phyloP scores from a whole-genome alignment of 148 eudicot species.

The Pharnaceum exiguum region DNA sequence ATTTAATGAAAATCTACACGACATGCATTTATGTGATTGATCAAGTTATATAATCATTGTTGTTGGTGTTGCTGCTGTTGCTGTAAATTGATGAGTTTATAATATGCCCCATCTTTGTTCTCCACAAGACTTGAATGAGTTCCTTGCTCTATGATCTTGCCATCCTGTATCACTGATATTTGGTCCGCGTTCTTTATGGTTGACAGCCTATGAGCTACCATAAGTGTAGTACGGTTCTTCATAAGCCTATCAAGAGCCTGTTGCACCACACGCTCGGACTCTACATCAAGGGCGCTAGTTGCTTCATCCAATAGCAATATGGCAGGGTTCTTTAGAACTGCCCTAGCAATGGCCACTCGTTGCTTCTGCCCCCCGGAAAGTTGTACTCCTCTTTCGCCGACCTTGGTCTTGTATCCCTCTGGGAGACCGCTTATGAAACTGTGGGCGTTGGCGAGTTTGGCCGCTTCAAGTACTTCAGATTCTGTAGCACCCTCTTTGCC shows the following conservation, averaged over 20 bases:
- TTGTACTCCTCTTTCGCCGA: constrained; percentile 91
- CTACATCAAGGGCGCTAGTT: constrained; percentile 81
- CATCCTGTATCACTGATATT: constrained; percentile 85
- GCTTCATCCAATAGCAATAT: constrained; percentile 90
- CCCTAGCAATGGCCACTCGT: constrained; percentile 94
- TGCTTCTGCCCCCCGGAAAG: constrained; percentile 98
- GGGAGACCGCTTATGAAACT: constrained; percentile 88
- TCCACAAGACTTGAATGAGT: constrained; percentile 63
- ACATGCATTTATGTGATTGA: too few relatives aligned
- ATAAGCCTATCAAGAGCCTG: constrained; percentile 80
- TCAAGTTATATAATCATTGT: not conserved
- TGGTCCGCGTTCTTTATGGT: constrained; percentile 83
- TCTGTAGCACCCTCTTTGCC: constrained; percentile 93
- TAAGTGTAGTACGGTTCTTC: constrained; percentile 78
- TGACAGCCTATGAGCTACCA: constrained; percentile 90
- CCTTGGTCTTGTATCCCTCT: constrained; percentile 87
- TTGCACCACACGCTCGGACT: constrained; percentile 87
- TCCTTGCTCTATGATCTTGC: constrained; percentile 87
- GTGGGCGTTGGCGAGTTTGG: constrained; percentile 89
- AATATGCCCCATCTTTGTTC: constrained; percentile 60
- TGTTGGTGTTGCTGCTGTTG: constrained; percentile 40
- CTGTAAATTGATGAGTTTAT: constrained; percentile 64
- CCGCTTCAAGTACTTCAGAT: constrained; percentile 76
- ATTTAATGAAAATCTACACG: too few relatives aligned
- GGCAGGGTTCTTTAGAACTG: constrained; percentile 72